A percentile compares a stretch with the other conserved stretches of the same genome.
These are phyloP conservation scores for Leccinum subtestaceum DNA, from an alignment of 768 basidiomycete genomes.

Conservation along the genomic window DNA sequence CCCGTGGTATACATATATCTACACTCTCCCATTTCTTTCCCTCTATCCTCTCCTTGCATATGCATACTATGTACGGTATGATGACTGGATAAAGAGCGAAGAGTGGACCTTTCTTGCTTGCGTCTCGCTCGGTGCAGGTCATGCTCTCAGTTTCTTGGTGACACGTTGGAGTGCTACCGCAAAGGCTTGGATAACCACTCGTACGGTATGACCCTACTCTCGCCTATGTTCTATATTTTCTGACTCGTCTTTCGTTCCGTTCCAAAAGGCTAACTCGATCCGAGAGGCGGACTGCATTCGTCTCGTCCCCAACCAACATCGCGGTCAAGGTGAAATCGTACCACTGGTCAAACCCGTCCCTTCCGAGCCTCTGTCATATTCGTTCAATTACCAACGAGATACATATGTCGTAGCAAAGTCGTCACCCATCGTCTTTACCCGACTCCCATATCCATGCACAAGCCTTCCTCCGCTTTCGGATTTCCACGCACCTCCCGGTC, in stretches of 20 bases:
- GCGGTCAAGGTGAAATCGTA: slow-evolving; percentile 89
- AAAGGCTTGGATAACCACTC: slow-evolving; percentile 76
- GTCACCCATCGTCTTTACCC: slow-evolving; percentile 62
- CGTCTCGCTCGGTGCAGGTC: slow-evolving; percentile 77
- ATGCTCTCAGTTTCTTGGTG: slow-evolving; percentile 88
- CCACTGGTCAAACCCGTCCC: slow-evolving; percentile 60
- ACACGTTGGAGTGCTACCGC: slow-evolving; percentile 88
- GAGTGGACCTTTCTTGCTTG: slow-evolving; percentile 98
- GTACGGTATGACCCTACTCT: slow-evolving; percentile 46
- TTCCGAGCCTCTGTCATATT: slow-evolving; percentile 60
- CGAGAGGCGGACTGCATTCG: slow-evolving; percentile 78
- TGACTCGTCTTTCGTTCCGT: neutral
- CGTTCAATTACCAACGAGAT: slow-evolving; percentile 94
- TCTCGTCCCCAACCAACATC: slow-evolving; percentile 75
- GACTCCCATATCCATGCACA: slow-evolving; percentile 87
- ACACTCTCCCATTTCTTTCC: slow-evolving; percentile 73
- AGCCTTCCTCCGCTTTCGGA: slow-evolving; percentile 61
- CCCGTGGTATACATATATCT: slow-evolving; percentile 70
- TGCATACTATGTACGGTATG: slow-evolving; percentile 89
- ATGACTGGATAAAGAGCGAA: slow-evolving; percentile 86
- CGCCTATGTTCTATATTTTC: neutral
- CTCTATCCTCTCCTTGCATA: slow-evolving; percentile 84
- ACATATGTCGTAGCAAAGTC: slow-evolving; percentile 73
- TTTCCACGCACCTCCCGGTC: slow-evolving; percentile 59
- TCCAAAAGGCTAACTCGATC: slow-evolving; percentile 53